Evolutionary conservation across 768 basidiomycete genomes (phyloP), one percentile per base, ranked within the genome.

Genomic region (Daedaleopsis sinensis): DNA sequence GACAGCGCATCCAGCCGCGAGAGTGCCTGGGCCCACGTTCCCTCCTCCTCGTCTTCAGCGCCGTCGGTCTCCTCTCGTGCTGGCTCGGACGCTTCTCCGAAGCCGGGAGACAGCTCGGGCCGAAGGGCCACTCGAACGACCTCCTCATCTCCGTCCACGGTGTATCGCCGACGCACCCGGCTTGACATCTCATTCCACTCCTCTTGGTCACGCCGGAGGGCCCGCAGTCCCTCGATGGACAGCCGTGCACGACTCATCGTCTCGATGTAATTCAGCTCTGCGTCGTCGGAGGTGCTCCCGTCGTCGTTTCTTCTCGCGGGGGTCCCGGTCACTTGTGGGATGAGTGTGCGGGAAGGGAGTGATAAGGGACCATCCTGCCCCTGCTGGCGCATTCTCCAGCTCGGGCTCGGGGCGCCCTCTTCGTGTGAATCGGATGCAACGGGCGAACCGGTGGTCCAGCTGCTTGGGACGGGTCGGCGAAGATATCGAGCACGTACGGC

Each of bases 111-210:
- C 8, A 47, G 35, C 37, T 52, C 48, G 21, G 23, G 42, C 55
- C 55, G 42, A 5, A 38, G 10, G 9, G 60, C 32, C 19, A 61
- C 47, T 16, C 38, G 56, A 23, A 32, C 18, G 32, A 54, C 52
- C 38, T 54, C 61, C 38, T 58, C 62, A 24, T 67, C 66, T 1
- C 66, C 66, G 52, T 67, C 68, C 6, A 62, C 52, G 44, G 66
- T 69, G 23, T 61, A 49, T 15, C 62, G 46, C 5, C 64, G 60
- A 19, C 64, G 61, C 10, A 67, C 58, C 24, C 64, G 62, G 44
- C 58, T 55, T 2, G 46, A 43, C n/a, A 50, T 54, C 8, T 48
- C 47, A 19, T 62, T 56, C 4, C 12, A 48, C n/a, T 49, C 46
- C 24, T 38, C 56, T 19, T 44, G 9, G 18, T n/a, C 36, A 32